A percentile compares a stretch with the other conserved stretches of the same genome.
These are phyloP conservation scores for Scheffersomyces lignosus DNA, from an alignment of 805 yeast genomes.

Conservation along the genomic window DNA sequence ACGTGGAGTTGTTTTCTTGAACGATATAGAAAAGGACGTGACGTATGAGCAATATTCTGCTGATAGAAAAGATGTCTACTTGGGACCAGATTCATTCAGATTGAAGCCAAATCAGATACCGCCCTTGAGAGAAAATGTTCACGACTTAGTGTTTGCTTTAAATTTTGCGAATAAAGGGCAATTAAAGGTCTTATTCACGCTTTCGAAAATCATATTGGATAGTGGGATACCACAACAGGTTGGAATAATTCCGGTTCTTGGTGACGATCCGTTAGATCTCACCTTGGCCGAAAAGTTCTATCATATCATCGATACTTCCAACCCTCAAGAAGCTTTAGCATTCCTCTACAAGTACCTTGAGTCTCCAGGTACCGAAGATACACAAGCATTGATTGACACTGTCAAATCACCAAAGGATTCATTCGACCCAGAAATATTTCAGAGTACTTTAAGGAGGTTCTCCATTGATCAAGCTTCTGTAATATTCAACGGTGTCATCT, in stretches of 20 bases:
- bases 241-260: constrained; percentile 72
- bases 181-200: constrained; percentile 48
- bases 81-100: constrained; percentile 15
- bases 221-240: constrained; percentile 73
- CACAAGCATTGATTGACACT: constrained; percentile 18
- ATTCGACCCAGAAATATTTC: constrained; percentile 16
- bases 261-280: constrained; percentile 25
- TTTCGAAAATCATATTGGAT: constrained; percentile 49
- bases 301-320: constrained; percentile 30
- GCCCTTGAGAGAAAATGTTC: constrained; percentile 67
- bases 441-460: constrained; percentile 22
- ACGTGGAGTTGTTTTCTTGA: constrained; percentile 64
- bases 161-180: constrained; percentile 57
- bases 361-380: constrained; percentile 23
- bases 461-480: constrained; percentile 51
- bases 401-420: constrained; percentile 17
- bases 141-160: constrained; percentile 69
- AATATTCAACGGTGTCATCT: constrained; percentile 72
- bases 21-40: constrained; percentile 68
- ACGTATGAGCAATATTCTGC: constrained; percentile 48
- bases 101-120: constrained; percentile 63
- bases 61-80: constrained; percentile 47
- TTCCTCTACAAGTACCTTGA: constrained; percentile 38
- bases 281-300: constrained; percentile 33
- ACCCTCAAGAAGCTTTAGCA: constrained; percentile 37